Conservation (phyloP, 1,284 basidiomycete genomes). For the Irpex rosettiformis region DNA sequence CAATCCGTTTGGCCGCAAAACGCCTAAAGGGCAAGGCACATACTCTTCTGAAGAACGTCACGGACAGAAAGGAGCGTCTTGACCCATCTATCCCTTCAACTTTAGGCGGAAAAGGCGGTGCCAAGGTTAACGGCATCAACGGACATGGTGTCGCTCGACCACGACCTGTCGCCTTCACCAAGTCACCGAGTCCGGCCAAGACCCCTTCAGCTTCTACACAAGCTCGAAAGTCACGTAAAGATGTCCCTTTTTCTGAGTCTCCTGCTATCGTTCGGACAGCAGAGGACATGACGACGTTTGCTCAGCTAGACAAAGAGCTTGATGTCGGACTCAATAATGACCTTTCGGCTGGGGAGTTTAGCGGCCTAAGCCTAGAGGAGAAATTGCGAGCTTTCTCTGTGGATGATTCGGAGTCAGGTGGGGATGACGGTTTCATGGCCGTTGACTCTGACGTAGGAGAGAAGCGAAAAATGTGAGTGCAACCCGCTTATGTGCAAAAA, state of each 20-base stretch:
- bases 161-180: slow-evolving; percentile 19
- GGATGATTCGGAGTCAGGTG: slow-evolving; percentile 39
- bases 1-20: slow-evolving; percentile 74
- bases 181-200: slow-evolving; percentile 29
- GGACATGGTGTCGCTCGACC: slow-evolving; percentile 23
- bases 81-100: slow-evolving; percentile 58
- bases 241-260: slow-evolving; percentile 56
- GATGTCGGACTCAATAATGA: slow-evolving; percentile 19
- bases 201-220: slow-evolving; percentile 15
- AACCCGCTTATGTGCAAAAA: not conserved
- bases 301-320: slow-evolving; percentile 49
- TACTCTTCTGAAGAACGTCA: slow-evolving; percentile 81
- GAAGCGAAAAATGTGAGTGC: slow-evolving; percentile 61
- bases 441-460: slow-evolving; percentile 45
- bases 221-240: slow-evolving; percentile 21
- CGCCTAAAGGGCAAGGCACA: slow-evolving; percentile 80
- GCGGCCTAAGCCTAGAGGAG: slow-evolving; percentile 26
- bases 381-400: slow-evolving; percentile 38
- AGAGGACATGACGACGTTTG: slow-evolving; percentile 68
- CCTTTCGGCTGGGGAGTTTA: slow-evolving; percentile 13
- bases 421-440: slow-evolving; percentile 33
- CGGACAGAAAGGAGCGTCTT: slow-evolving; percentile 79
- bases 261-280: slow-evolving; percentile 78
- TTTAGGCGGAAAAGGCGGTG: slow-evolving; percentile 31
- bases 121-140: slow-evolving; percentile 34